Evolutionary conservation across 1,139 yeast species (phyloP).

Genomic region (Yarrowia galli): DNA sequence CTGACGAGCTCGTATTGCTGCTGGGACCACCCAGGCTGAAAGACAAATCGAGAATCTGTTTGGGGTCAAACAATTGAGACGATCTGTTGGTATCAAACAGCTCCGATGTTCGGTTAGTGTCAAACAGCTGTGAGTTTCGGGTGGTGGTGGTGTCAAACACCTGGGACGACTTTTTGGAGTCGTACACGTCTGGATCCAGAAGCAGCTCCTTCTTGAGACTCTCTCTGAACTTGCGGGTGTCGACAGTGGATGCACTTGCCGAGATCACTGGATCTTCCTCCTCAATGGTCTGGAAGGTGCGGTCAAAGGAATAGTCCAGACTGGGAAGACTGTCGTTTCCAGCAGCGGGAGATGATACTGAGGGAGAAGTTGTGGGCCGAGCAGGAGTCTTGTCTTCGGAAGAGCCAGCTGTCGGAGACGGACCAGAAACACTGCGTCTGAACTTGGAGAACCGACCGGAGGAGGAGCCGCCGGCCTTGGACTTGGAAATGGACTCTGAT

Average conservation of each 20-base stretch:
- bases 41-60: neutral
- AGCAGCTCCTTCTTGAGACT: conserved; percentile 29
- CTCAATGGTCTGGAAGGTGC: conserved; percentile 25
- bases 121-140: neutral
- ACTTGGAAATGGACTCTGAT: neutral
- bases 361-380: conserved; percentile 1
- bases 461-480: neutral
- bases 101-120: neutral
- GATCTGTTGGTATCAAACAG: neutral
- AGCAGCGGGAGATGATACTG: too few species aligned
- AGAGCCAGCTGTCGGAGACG: neutral
- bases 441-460: conserved; percentile 9
- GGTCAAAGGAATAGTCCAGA: conserved; percentile 22
- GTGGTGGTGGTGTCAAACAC: neutral
- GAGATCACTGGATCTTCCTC: neutral
- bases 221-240: conserved; percentile 17
- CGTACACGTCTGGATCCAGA: conserved; percentile 10
- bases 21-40: conserved; percentile 1
- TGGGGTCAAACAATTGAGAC: conserved; percentile 2
- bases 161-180: neutral
- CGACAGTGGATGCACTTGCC: neutral
- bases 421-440: conserved; percentile 12
- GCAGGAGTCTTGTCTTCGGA: neutral
- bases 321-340: conserved; percentile 20
- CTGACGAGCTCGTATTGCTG: neutral